Evolutionary conservation across 2,329 filamentous ascomycete species (phyloP).

Genomic region (Cladosporium sp.): DNA sequence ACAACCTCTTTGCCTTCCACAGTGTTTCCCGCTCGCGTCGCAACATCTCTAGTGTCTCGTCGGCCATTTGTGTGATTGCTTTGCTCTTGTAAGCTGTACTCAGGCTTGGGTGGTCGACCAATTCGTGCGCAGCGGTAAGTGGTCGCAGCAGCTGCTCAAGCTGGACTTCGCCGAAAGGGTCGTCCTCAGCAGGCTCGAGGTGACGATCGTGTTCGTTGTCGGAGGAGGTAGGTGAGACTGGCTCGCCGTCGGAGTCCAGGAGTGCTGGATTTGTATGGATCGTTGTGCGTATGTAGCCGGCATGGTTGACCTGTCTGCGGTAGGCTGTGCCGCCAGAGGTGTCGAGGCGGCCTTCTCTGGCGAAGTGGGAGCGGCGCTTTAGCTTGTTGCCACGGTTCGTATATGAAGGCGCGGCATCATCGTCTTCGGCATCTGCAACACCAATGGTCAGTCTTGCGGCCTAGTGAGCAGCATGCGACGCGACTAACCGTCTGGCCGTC

Average conservation of each 20-base stretch:
- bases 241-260: constrained; percentile 69
- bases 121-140: constrained; percentile 68
- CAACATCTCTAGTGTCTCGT: constrained; percentile 66
- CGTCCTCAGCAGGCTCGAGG: constrained; percentile 59
- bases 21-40: constrained; percentile 70
- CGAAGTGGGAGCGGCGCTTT: constrained; percentile 68
- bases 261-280: constrained; percentile 69
- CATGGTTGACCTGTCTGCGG: constrained; percentile 64
- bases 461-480: not conserved
- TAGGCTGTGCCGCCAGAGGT: constrained; percentile 50
- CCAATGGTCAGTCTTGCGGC: not conserved
- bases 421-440: constrained; percentile 68
- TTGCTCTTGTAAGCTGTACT: constrained; percentile 71
- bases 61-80: constrained; percentile 66
- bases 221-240: constrained; percentile 22
- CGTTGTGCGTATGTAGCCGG: constrained; percentile 67
- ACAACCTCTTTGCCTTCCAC: constrained; percentile 69
- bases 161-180: constrained; percentile 62
- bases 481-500: constrained; percentile 55
- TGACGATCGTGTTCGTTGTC: constrained; percentile 66
- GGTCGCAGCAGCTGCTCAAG: constrained; percentile 60
- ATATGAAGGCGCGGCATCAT: constrained; percentile 64
- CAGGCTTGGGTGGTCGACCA: constrained; percentile 69
- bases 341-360: constrained; percentile 65
- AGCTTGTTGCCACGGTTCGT: constrained; percentile 77